Percentiles rank a stretch among this genome's conserved stretches.
Evolutionary conservation across 1,284 basidiomycete genomes (phyloP).

Genomic region (Ceratobasidium papillatum): DNA sequence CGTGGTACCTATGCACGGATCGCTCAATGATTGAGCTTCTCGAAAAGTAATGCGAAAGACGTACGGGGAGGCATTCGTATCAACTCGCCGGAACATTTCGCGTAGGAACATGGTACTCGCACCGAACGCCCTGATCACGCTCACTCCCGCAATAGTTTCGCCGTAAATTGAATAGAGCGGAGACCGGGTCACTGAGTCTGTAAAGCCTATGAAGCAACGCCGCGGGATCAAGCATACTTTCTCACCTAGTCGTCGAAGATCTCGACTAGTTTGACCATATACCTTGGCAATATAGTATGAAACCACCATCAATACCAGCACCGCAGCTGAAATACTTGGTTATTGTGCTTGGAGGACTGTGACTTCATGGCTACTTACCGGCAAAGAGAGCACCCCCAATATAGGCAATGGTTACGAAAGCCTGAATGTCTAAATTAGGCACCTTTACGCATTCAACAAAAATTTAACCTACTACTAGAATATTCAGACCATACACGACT

Average conservation of each 20-base stretch:
- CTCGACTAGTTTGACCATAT: conserved; percentile 86
- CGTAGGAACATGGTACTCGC: conserved; percentile 85
- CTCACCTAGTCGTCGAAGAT: conserved; percentile 84
- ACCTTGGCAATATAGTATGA: conserved; percentile 75
- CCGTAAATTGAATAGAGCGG: conserved; percentile 92
- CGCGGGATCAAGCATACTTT: neutral
- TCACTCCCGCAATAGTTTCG: conserved; percentile 80
- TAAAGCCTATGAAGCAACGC: neutral
- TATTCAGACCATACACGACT: neutral
- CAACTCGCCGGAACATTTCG: conserved; percentile 84
- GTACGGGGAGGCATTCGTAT: conserved; percentile 57
- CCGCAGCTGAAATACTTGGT: conserved; percentile 57
- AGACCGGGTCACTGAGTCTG: conserved; percentile 87
- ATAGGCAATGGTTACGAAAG: neutral
- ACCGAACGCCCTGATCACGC: conserved; percentile 85
- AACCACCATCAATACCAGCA: conserved; percentile 63
- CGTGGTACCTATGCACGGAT: neutral
- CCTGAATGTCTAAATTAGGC: neutral
- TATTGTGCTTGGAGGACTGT: too few relatives aligned
- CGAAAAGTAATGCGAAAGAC: neutral
- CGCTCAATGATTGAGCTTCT: neutral
- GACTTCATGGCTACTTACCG: too few relatives aligned
- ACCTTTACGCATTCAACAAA: neutral
- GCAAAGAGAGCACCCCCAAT: too few relatives aligned
- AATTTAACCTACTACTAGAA: neutral